Conservation (phyloP, 768 basidiomycete species). For the Arthromyces matolae region DNA sequence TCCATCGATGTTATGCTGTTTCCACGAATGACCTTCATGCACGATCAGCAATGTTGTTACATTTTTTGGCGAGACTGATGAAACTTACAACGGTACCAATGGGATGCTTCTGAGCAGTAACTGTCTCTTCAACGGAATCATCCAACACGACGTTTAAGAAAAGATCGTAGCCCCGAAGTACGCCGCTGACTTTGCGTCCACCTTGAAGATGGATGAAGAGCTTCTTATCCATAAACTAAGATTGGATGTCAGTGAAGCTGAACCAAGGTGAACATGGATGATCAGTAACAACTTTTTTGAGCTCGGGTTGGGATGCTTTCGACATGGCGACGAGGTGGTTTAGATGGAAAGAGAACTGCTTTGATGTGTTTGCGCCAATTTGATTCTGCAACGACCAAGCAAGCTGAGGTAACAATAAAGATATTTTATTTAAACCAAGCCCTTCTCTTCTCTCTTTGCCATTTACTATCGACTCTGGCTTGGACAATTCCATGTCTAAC, state of each 20-base stretch:
- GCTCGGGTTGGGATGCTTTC: slow-evolving; percentile 93
- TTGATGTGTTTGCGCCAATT: slow-evolving; percentile 31
- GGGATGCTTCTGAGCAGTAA: slow-evolving; percentile 83
- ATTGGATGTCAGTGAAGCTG: slow-evolving; percentile 4
- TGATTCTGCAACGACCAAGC: not conserved
- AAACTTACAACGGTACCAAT: slow-evolving; percentile 85
- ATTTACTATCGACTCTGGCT: not conserved
- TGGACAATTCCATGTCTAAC: slow-evolving; percentile 42
- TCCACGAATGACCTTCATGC: slow-evolving; percentile 83
- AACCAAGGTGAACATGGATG: not conserved
- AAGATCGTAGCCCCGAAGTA: slow-evolving; percentile 94
- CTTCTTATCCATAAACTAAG: slow-evolving; percentile 98
- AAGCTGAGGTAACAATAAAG: not conserved
- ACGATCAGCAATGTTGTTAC: slow-evolving; percentile 9
- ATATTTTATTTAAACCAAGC: not conserved
- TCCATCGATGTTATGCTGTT: slow-evolving; percentile 98
- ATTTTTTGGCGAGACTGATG: not conserved
- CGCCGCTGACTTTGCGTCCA: slow-evolving; percentile 93
- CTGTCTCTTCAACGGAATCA: slow-evolving; percentile 89
- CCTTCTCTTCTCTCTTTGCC: not conserved
- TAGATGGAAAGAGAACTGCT: slow-evolving; percentile 21
- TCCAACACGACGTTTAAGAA: slow-evolving; percentile 98
- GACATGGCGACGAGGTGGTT: slow-evolving; percentile 66
- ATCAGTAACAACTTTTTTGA: slow-evolving; percentile 81
- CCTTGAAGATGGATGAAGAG: slow-evolving; percentile 92